Base-by-base conservation (phyloP, 164 flowering plant species). In the Magnolia changhungtana region DNA sequence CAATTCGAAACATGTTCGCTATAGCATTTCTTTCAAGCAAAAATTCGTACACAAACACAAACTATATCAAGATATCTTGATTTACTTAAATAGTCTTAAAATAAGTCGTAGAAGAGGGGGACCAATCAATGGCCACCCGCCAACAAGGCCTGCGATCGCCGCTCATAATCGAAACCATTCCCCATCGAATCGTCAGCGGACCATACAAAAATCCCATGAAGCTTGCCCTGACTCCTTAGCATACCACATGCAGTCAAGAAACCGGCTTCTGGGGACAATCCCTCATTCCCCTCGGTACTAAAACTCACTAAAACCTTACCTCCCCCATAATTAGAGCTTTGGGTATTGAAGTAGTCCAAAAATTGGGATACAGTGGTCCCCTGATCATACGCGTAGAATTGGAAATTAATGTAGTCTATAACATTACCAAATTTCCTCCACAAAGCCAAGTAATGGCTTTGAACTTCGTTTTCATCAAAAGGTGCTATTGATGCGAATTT, bases 401-500 rank as follows among this genome's bases (percentile, higher is more conserved):
- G 92, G 80, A 87, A 89, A 81, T 88, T 89, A 1, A 88, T 87
- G 72, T 86, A 89, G 76, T 90, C 91, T 63, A 90, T 84, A 13
- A 80, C 66, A n/a, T 82, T 68, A 59, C 86, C 82, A 72, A 85
- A 86, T 2, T 64, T 80, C 51, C 67, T 84, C 91, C 91, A 88
- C 50, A 88, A 75, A 13, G 86, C 86, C 78, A 71, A 23, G 84
- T 88, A 89, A 76, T 85, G 86, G 55, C 76, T 82, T 63, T 88
- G 92, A 24, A 89, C 87, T 58, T 73, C 66, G 8, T 80, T 79
- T 70, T 85, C 80, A 49, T 85, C 87, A 31, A 67, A 89, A 0
- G 92, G 92, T 9, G 92, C 92, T n/a, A 89, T 87, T 2, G 92
- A 89, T 50, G 88, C 90, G 75, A 85, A 85, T 2, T 83, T 79